phyloP scores from a whole-genome alignment of 2,329 filamentous ascomycete species.

The Sordariomycetes sp. region DNA sequence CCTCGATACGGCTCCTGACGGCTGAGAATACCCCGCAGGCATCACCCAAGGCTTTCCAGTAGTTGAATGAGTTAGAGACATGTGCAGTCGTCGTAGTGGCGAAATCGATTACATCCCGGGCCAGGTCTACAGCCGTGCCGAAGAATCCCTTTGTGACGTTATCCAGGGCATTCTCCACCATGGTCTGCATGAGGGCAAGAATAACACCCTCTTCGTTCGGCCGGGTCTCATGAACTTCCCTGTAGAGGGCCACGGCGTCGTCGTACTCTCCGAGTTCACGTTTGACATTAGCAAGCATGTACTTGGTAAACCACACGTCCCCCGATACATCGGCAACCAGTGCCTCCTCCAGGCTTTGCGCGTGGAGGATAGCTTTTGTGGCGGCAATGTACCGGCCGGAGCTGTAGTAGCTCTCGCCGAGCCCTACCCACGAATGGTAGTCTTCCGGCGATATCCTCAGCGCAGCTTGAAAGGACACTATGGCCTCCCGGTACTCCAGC shows the following conservation, averaged over 20 bases:
- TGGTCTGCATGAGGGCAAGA: constrained; percentile 78
- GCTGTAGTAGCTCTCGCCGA: constrained; percentile 95
- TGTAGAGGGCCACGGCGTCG: constrained; percentile 68
- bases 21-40: constrained; percentile 76
- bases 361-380: constrained; percentile 79
- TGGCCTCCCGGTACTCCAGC: constrained; percentile 78
- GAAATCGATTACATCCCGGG: constrained; percentile 56
- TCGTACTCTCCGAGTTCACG: constrained; percentile 87
- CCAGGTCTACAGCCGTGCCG: constrained; percentile 67
- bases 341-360: constrained; percentile 60
- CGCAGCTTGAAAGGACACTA: constrained; percentile 85
- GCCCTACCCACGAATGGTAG: constrained; percentile 91
- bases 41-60: constrained; percentile 90
- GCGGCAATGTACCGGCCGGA: constrained; percentile 92
- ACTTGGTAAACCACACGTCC: constrained; percentile 89
- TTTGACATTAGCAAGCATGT: constrained; percentile 93
- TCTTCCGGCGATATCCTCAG: constrained; percentile 74
- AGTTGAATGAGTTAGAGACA: constrained; percentile 69
- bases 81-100: constrained; percentile 50
- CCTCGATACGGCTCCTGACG: constrained; percentile 55
- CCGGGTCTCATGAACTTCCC: constrained; percentile 56
- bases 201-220: constrained; percentile 75
- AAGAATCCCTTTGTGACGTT: constrained; percentile 77
- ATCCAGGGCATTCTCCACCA: constrained; percentile 70
- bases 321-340: constrained; percentile 28